Conservation (phyloP, 208 protist genomes). For the Leishmania martiniquensis region DNA sequence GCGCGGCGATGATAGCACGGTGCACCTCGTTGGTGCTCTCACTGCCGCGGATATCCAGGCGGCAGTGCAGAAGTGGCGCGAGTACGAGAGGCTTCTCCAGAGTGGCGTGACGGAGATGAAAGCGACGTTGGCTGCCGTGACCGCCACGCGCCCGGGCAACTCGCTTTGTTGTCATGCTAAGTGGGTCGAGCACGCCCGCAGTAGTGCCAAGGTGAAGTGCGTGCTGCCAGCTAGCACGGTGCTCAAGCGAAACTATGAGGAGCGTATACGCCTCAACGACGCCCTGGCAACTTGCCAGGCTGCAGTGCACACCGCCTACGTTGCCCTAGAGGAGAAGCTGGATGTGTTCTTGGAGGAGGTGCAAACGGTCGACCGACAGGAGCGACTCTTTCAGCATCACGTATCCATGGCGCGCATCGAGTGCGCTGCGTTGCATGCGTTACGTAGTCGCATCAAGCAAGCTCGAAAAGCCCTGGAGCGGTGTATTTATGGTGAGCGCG, state of each 20-base stretch:
- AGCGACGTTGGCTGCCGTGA: constrained; percentile 36
- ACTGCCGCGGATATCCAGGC: constrained; percentile 14
- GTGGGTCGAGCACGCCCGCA: constrained; percentile 39
- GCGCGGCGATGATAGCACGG: background rate
- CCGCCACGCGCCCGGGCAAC: constrained; percentile 25
- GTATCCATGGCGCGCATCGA: constrained; percentile 48
- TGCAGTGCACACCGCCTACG: constrained; percentile 40
- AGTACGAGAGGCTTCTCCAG: constrained; percentile 38
- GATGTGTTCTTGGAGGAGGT: constrained; percentile 64
- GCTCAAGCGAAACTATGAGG: constrained; percentile 49
- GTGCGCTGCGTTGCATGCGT: constrained; percentile 41
- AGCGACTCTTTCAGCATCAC: constrained; percentile 48
- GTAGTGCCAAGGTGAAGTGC: constrained; percentile 21
- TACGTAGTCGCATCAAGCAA: constrained; percentile 37
- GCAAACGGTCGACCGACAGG: constrained; percentile 40
- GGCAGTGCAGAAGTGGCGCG: constrained; percentile 17
- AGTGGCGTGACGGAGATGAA: constrained; percentile 25
- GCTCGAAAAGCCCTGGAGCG: constrained; percentile 13
- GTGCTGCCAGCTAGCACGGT: constrained; percentile 26
- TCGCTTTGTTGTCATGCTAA: constrained; percentile 56
- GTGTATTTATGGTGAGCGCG: background rate
- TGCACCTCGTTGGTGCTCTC: constrained; percentile 9
- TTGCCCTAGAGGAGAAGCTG: constrained; percentile 41
- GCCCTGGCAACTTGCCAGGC: constrained; percentile 64
- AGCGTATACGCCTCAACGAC: constrained; percentile 56